phyloP scores from a whole-genome alignment of 2,329 filamentous ascomycete species.

The Clarireedia monteithiana region DNA sequence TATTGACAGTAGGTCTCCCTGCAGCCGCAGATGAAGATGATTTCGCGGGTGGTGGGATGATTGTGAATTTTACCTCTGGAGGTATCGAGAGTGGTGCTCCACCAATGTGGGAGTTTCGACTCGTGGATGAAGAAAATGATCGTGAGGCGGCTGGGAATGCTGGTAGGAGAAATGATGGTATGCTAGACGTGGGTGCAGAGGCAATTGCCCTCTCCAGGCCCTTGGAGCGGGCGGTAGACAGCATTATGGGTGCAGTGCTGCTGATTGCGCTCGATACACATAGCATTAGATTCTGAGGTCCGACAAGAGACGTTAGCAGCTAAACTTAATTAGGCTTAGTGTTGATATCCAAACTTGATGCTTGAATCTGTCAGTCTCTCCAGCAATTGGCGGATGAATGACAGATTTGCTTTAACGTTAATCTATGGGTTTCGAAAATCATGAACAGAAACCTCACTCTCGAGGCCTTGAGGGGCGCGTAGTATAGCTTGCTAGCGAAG shows the following conservation, averaged over 20 bases:
- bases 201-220: slow-evolving; percentile 49
- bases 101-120: slow-evolving; percentile 74
- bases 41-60: slow-evolving; percentile 47
- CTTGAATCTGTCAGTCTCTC: no score
- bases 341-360: no score
- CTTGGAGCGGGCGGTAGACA: slow-evolving; percentile 55
- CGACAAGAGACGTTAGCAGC: not conserved
- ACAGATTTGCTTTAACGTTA: no score
- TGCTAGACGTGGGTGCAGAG: slow-evolving; percentile 40
- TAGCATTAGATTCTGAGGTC: slow-evolving; percentile 5
- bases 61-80: slow-evolving; percentile 69
- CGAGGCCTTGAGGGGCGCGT: no score
- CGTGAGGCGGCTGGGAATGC: slow-evolving; percentile 50
- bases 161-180: slow-evolving; percentile 67
- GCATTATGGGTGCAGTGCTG: slow-evolving; percentile 40
- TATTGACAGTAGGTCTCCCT: slow-evolving; percentile 52
- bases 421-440: no score
- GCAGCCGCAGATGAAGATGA: slow-evolving; percentile 40
- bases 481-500: no score
- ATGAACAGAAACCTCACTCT: no score
- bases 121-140: slow-evolving; percentile 65
- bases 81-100: slow-evolving; percentile 73
- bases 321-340: not conserved
- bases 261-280: not conserved
- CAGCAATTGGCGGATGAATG: no score